Evolutionary conservation across 148 eudicot genomes (phyloP).

Genomic region (Drosera capensis): DNA sequence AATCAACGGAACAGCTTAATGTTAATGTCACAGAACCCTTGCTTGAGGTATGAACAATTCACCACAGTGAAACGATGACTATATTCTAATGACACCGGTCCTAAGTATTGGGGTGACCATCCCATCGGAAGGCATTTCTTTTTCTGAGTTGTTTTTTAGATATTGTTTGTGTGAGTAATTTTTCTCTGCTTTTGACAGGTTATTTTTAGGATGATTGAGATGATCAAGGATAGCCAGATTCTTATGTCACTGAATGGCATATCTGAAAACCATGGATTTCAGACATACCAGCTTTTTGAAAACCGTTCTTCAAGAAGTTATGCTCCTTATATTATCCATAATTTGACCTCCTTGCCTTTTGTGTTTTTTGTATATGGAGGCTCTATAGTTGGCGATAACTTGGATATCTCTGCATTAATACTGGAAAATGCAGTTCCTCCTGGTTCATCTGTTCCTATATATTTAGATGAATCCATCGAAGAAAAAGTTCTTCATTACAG

Average conservation of each 20-base stretch:
- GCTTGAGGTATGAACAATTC: conserved; percentile 46
- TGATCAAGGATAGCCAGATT: conserved; percentile 56
- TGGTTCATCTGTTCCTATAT: conserved; percentile 55
- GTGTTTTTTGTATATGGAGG: conserved; percentile 45
- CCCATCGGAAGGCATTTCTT: neutral
- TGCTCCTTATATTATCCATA: conserved; percentile 76
- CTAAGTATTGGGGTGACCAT: too few relatives aligned
- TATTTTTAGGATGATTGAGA: conserved; percentile 48
- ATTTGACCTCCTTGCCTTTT: conserved; percentile 75
- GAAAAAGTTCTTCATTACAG: conserved; percentile 41
- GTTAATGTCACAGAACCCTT: conserved; percentile 68
- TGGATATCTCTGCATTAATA: conserved; percentile 26
- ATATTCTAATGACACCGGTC: too few relatives aligned
- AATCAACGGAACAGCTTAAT: conserved; percentile 53
- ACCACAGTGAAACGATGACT: too few relatives aligned
- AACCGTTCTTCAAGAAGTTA: conserved; percentile 37
- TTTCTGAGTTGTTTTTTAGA: neutral
- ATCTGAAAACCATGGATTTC: conserved; percentile 29
- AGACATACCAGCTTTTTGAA: conserved; percentile 28
- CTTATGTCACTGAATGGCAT: conserved; percentile 20
- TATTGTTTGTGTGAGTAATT: neutral
- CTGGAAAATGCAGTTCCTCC: conserved; percentile 39
- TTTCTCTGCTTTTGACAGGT: conserved; percentile 27
- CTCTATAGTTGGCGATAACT: conserved; percentile 27
- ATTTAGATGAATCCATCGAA: conserved; percentile 53